Evolutionary conservation across 139 green algal genomes (phyloP).

Genomic region (Mesotaenium endlicherianum): DNA sequence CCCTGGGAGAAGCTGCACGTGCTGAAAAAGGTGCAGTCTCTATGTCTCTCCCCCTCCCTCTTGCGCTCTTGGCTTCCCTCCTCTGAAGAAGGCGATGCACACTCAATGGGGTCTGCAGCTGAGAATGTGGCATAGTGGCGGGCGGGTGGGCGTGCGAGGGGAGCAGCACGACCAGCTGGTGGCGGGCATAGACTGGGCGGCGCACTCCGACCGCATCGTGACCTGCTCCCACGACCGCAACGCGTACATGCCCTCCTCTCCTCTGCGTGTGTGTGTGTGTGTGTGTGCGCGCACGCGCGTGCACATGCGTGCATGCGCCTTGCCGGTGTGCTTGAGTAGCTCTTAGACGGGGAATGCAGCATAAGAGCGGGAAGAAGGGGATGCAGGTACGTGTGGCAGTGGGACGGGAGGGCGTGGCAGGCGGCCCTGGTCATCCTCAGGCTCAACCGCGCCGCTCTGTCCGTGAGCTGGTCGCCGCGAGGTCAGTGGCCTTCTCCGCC

Average conservation of each 20-base stretch:
- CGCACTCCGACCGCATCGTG: constrained; percentile 48
- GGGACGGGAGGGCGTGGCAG: constrained; percentile 37
- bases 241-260: constrained; percentile 17
- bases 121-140: too few relatives aligned
- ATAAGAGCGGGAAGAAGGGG: not conserved
- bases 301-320: too few relatives aligned
- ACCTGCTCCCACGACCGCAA: constrained; percentile 59
- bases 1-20: constrained; percentile 15
- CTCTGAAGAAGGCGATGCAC: too few relatives aligned
- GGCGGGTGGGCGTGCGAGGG: not conserved
- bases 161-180: constrained; percentile 56
- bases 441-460: constrained; percentile 34
- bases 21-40: not conserved
- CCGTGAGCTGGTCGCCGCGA: constrained; percentile 40
- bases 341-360: not conserved
- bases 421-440: constrained; percentile 49
- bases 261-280: too few relatives aligned
- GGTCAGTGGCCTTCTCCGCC: too few relatives aligned
- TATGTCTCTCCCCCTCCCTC: not conserved
- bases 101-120: too few relatives aligned
- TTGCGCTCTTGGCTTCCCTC: too few relatives aligned
- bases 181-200: constrained; percentile 50
- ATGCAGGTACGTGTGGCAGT: constrained; percentile 52
- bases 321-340: too few relatives aligned
- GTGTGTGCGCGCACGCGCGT: too few relatives aligned